phyloP scores from a whole-genome alignment of 148 eudicot genomes.

The Simmondsia chinensis region DNA sequence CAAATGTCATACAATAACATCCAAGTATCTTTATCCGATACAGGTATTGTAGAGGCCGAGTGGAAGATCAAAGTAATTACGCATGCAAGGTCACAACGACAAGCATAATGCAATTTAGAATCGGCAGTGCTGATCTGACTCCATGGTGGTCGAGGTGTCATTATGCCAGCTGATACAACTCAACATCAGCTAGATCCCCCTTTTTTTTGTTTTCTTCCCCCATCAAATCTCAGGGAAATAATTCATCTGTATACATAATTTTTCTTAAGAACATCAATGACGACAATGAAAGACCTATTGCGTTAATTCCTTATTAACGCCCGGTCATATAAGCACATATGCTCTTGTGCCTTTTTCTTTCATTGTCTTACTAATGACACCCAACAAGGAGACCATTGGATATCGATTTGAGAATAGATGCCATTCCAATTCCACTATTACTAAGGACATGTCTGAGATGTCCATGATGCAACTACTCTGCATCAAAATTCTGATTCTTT shows the following conservation, averaged over 20 bases:
- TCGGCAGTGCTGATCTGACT: too few relatives aligned
- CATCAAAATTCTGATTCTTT: conserved; percentile 1
- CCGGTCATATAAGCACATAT: too few relatives aligned
- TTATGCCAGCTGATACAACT: conserved; percentile 6
- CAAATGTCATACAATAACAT: too few relatives aligned
- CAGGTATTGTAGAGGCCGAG: too few relatives aligned
- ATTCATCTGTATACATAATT: conserved; percentile 13
- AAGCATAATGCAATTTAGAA: too few relatives aligned
- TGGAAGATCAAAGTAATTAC: too few relatives aligned
- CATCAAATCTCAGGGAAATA: conserved; percentile 18
- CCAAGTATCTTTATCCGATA: too few relatives aligned
- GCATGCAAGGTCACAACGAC: too few relatives aligned
- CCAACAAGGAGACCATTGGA: neutral
- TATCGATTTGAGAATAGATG: conserved; percentile 13
- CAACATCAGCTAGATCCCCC: conserved; percentile 11
- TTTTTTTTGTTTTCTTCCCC: conserved; percentile 13
- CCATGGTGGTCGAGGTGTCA: too few relatives aligned
- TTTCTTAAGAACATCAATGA: conserved; percentile 7
- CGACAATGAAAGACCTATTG: conserved; percentile 4
- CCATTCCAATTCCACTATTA: too few relatives aligned
- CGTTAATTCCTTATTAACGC: conserved; percentile 1
- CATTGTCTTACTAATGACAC: too few relatives aligned
- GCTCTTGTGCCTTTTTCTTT: too few relatives aligned
- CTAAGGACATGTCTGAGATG: neutral
- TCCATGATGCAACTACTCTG: conserved; percentile 6